Evolutionary conservation across 805 yeast genomes (phyloP).

Genomic region (Candida boleticola): DNA sequence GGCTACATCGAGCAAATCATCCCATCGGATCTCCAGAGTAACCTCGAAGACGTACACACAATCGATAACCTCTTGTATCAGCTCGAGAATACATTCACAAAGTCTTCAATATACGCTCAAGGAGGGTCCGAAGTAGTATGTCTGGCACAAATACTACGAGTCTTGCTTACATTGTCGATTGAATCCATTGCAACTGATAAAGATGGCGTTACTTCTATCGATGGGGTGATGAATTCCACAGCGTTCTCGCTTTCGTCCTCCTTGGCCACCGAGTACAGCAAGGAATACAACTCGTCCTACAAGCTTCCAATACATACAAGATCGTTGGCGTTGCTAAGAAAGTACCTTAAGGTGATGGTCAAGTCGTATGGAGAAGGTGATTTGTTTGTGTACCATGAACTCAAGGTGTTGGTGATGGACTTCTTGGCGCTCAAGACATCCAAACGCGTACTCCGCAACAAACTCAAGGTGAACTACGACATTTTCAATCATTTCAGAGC

Average conservation of each 20-base stretch:
- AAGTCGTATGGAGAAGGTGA: neutral
- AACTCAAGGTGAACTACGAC: slow-evolving; percentile 1
- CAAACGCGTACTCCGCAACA: neutral
- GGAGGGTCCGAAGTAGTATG: neutral
- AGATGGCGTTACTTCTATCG: neutral
- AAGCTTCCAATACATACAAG: slow-evolving; percentile 1
- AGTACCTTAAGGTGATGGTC: neutral
- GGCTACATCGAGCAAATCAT: too few relatives aligned
- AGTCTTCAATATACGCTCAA: neutral
- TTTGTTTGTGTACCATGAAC: neutral
- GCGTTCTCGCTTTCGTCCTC: neutral
- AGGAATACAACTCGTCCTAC: neutral
- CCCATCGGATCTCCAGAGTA: too few relatives aligned
- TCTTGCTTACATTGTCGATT: slow-evolving; percentile 3
- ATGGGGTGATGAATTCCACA: neutral
- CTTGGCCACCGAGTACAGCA: neutral
- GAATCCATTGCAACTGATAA: slow-evolving; percentile 1
- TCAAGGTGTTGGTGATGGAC: neutral
- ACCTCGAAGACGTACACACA: neutral
- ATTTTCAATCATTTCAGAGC: neutral
- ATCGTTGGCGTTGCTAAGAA: neutral
- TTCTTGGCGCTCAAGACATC: neutral
- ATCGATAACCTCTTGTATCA: slow-evolving; percentile 1
- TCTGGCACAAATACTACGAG: neutral
- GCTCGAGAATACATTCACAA: neutral